Conservation (phyloP, 169 alveolate species). For the Plasmodium gaboni region DNA sequence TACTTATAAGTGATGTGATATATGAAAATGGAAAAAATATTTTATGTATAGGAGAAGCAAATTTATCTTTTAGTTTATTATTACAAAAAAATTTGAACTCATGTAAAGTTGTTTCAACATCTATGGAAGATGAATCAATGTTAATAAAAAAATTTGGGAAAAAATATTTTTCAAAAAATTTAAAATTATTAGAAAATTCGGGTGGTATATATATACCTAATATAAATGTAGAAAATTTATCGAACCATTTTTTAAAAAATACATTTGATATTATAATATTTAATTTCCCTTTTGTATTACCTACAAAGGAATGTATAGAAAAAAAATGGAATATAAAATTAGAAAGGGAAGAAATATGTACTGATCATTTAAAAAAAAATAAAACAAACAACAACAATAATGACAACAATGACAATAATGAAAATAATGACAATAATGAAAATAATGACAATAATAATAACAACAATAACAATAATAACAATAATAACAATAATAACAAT, state of each 20-base stretch:
- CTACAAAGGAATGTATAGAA: slow-evolving; percentile 23
- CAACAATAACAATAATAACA: background rate
- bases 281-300: slow-evolving; percentile 55
- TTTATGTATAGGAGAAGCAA: slow-evolving; percentile 60
- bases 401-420: background rate
- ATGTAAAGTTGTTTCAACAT: slow-evolving; percentile 43
- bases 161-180: slow-evolving; percentile 23
- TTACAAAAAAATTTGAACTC: slow-evolving; percentile 12
- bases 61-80: slow-evolving; percentile 38
- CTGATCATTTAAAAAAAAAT: too few species aligned
- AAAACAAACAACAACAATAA: too few species aligned
- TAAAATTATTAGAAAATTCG: slow-evolving; percentile 27
- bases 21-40: slow-evolving; percentile 42
- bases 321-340: slow-evolving; percentile 23
- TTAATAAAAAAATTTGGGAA: slow-evolving; percentile 24
- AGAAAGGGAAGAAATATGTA: background rate
- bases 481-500: background rate
- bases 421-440: background rate
- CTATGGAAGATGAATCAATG: slow-evolving; percentile 10
- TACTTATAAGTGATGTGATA: slow-evolving; percentile 51
- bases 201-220: slow-evolving; percentile 61
- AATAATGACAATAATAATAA: background rate
- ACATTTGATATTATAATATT: slow-evolving; percentile 46
- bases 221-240: slow-evolving; percentile 36
- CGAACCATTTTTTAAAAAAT: slow-evolving; percentile 34